A percentile compares a stretch with the other conserved stretches of the same genome.
Evolutionary conservation across 202 grass and related monocot species (phyloP).

Genomic region (Dendrocalamus latiflorus): DNA sequence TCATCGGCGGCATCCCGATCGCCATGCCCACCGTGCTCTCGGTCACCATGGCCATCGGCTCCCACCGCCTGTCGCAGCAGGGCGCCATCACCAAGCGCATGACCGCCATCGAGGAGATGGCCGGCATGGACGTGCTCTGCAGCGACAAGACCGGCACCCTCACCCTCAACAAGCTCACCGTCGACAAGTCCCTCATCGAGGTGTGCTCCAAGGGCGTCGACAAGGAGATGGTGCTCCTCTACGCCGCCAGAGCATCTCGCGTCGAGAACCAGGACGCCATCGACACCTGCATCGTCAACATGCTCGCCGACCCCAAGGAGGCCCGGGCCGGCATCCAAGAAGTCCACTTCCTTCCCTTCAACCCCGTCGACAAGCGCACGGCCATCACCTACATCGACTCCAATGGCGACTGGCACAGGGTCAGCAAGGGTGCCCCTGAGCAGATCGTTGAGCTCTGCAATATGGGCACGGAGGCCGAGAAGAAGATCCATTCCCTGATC

Average conservation of each 20-base stretch:
- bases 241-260: constrained; percentile 66
- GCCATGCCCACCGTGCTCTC: constrained; percentile 92
- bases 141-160: constrained; percentile 90
- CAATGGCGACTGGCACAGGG: constrained; percentile 71
- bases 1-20: constrained; percentile 87
- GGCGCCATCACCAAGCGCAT: constrained; percentile 91
- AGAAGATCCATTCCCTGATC: constrained; percentile 61
- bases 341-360: constrained; percentile 93
- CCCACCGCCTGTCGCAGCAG: constrained; percentile 67
- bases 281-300: constrained; percentile 81
- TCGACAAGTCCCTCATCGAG: constrained; percentile 84
- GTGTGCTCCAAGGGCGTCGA: constrained; percentile 67
- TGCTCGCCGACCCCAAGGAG: constrained; percentile 74
- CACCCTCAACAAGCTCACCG: constrained; percentile 75
- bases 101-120: constrained; percentile 93
- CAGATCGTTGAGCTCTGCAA: constrained; percentile 94
- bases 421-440: constrained; percentile 87
- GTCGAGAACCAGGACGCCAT: constrained; percentile 98
- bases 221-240: constrained; percentile 76
- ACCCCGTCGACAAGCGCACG: constrained; percentile 88
- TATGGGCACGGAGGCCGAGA: constrained; percentile 46
- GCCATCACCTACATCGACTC: constrained; percentile 87
- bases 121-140: constrained; percentile 88
- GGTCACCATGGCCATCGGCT: constrained; percentile 86
- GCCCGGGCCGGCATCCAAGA: constrained; percentile 80